Evolutionary conservation across 164 flowering plant genomes (phyloP).

Genomic region (Macadamia integrifolia): DNA sequence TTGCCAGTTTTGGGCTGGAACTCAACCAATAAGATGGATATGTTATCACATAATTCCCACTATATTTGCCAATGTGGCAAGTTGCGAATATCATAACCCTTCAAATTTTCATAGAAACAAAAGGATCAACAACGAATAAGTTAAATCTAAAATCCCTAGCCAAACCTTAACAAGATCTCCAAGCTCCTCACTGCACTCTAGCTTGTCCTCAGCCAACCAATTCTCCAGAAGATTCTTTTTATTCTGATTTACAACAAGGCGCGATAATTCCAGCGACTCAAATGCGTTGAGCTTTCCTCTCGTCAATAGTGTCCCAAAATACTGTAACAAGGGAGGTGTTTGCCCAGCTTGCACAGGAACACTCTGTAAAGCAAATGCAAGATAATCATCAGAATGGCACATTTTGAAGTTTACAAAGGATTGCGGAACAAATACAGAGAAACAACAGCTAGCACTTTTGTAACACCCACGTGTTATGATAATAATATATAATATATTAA

Average conservation of each 20-base stretch:
- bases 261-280: slow-evolving; percentile 96
- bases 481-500: too few relatives aligned
- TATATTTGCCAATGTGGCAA: too few relatives aligned
- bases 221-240: slow-evolving; percentile 95
- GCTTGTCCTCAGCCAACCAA: slow-evolving; percentile 98
- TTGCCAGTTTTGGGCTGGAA: too few relatives aligned
- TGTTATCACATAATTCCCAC: too few relatives aligned
- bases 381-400: background rate
- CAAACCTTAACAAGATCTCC: slow-evolving; percentile 98
- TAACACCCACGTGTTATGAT: too few relatives aligned
- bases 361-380: slow-evolving; percentile 52
- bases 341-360: slow-evolving; percentile 99
- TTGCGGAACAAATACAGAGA: background rate
- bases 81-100: background rate
- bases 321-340: slow-evolving; percentile 95
- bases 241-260: slow-evolving; percentile 96
- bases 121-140: background rate
- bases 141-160: slow-evolving; percentile 4
- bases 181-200: slow-evolving; percentile 98
- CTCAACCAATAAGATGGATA: too few relatives aligned
- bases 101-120: background rate
- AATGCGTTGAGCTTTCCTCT: slow-evolving; percentile 95
- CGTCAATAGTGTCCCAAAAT: slow-evolving; percentile 93
- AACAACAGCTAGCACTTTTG: background rate
- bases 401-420: background rate